Base-by-base conservation (phyloP, 2,329 filamentous ascomycete species). In the Claviceps africana region DNA sequence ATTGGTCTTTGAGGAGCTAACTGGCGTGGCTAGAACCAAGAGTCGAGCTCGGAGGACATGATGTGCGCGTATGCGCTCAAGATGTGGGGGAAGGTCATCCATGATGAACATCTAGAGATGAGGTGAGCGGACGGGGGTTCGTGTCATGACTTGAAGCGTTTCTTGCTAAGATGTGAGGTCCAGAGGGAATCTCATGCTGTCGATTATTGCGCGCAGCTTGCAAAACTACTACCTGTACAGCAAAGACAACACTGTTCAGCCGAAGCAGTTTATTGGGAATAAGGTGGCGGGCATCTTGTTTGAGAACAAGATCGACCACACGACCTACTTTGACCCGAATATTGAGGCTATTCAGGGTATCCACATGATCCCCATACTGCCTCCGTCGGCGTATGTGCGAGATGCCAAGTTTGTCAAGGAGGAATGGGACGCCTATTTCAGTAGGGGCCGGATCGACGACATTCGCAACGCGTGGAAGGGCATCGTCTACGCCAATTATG, bases 261-360 rank as follows among this genome's bases (percentile, higher is more conserved):
- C 91, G 0, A 59, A 74, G 1, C 72, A 83, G n/a, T 95, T 94
- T 64, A 82, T 87, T 56, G 78, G 73, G 43, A 97, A 97, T 73
- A 89, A 86, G 67, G 80, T 76, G 39, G 74, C 75, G 2, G 79
- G 80, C 6, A 83, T 83, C 57, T 65, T 95, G 9, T 97, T 96
- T 61, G 91, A 97, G 69, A 96, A 96, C 72, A 97, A 97, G 70
- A 78, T 89, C 51, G 88, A 97, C 65, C 88, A 96, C 67, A 85
- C 86, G 3, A 96, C 91, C 1, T 96, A 88, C 69, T 96, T 96
- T 61, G 87, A 88, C 46, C 66, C 71, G 49, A 79, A 83, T 53
- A 76, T 80, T 13, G 84, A 91, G 67, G 87, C 81, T 59, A 78
- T 94, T 55, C 71, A 79, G 61, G 85, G 86, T 53, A 90, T 91